phyloP scores from a whole-genome alignment of 805 yeast species.

The Spathaspora gorwiae region DNA sequence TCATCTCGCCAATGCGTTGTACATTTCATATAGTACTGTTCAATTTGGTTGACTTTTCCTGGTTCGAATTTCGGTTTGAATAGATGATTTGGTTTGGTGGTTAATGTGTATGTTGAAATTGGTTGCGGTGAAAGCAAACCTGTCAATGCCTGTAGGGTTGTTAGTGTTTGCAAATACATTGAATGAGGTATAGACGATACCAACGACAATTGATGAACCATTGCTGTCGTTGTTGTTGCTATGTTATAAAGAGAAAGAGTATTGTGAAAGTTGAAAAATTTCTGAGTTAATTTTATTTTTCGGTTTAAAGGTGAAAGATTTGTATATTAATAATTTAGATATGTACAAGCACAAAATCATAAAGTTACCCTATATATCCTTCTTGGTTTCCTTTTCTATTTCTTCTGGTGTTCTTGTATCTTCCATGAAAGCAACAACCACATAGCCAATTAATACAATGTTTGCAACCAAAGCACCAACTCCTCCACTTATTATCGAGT shows the following conservation, averaged over 20 bases:
- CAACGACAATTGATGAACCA: conserved; percentile 54
- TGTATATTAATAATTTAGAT: not conserved
- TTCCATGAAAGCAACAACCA: conserved; percentile 71
- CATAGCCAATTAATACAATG: conserved; percentile 66
- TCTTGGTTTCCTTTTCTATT: conserved; percentile 11
- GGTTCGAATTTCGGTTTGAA: conserved; percentile 52
- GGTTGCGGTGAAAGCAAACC: conserved; percentile 43
- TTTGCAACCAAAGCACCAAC: conserved; percentile 76
- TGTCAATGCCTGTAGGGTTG: conserved; percentile 50
- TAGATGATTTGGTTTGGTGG: conserved; percentile 46
- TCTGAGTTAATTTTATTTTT: too few species aligned
- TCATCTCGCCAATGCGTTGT: conserved; percentile 43
- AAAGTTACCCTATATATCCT: conserved; percentile 2
- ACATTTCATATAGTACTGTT: conserved; percentile 50
- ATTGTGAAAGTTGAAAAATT: too few species aligned
- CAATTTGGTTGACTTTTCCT: conserved; percentile 54
- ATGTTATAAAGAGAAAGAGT: too few species aligned
- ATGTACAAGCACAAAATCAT: not conserved
- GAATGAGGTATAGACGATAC: conserved; percentile 41
- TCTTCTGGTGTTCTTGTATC: conserved; percentile 37
- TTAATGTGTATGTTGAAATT: conserved; percentile 45
- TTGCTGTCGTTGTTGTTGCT: conserved; percentile 8
- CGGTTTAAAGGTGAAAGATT: too few species aligned
- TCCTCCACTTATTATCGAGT: conserved; percentile 70
- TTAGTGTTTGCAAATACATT: conserved; percentile 38